Evolutionary conservation across 306 rosid species (phyloP).

Genomic region (Castanea mollissima): DNA sequence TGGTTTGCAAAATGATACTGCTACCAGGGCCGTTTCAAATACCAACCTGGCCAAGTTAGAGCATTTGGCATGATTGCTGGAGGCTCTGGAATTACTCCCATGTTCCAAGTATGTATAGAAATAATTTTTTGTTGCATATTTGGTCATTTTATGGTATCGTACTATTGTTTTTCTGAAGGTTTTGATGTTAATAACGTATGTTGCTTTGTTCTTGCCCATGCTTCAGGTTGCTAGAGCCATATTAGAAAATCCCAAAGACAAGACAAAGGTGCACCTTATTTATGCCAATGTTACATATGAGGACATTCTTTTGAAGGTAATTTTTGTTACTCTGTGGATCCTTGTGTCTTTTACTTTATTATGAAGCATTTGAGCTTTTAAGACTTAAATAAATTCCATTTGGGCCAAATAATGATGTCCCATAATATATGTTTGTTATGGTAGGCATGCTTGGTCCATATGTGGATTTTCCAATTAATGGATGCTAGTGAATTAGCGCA

Average conservation of each 20-base stretch:
- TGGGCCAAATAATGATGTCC: slow-evolving; percentile 7
- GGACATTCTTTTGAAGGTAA: slow-evolving; percentile 93
- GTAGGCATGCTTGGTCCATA: not conserved
- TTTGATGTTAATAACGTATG: not conserved
- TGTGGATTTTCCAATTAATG: not conserved
- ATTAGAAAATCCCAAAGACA: slow-evolving; percentile 84
- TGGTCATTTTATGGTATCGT: slow-evolving; percentile 9
- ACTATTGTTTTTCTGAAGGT: not conserved
- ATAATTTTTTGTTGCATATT: not conserved
- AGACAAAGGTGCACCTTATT: slow-evolving; percentile 87
- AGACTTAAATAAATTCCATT: not conserved
- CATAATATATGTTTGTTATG: not conserved
- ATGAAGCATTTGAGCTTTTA: slow-evolving; percentile 1
- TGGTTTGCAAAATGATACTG: slow-evolving; percentile 15
- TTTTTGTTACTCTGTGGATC: not conserved
- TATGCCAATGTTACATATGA: slow-evolving; percentile 86
- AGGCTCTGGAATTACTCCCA: slow-evolving; percentile 99
- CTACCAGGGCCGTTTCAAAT: slow-evolving; percentile 92
- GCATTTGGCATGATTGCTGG: slow-evolving; percentile 99
- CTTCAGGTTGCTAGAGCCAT: slow-evolving; percentile 90
- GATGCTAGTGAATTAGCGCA: slow-evolving; percentile 2
- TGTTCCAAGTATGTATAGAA: slow-evolving; percentile 75
- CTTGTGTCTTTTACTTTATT: not conserved
- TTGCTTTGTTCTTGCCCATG: slow-evolving; percentile 8
- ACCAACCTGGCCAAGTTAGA: slow-evolving; percentile 81